Evolutionary conservation across 1,284 basidiomycete genomes (phyloP), one percentile per base, ranked within the genome.

Genomic region (Cystobasidium sp.): DNA sequence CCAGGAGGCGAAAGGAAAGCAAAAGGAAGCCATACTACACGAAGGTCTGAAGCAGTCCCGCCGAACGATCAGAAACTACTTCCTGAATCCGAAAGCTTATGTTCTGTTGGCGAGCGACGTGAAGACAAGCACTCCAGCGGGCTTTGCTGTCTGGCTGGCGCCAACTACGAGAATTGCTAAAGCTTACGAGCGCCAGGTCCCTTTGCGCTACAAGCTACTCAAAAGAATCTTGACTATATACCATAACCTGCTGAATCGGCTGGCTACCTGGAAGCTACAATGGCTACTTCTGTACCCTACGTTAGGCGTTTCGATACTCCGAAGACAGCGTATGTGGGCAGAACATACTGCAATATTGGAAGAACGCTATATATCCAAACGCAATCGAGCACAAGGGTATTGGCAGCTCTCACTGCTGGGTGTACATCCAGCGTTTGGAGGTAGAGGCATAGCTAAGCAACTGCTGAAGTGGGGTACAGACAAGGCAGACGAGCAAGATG

Each of bases 391-490:
- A 49, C 56, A 66, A 18, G 70, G 70, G 1, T 73, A 66, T 43
- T 66, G 62, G 70, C 52, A 65, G 16, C 63, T 73, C 3, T 56
- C 41, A 14, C 47, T 59, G 8, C 51, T 73, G 18, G 70, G 70
- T 41, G 70, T 73, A 7, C 63, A 52, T 14, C 70, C 70, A 55
- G 31, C 62, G 9, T 61, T 62, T 22, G 52, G 51, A 8, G 51
- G 70, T 7, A 37, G 46, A 31, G 70, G 70, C 0, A 41, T 73
- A 24, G 70, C 62, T 6, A 44, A 66, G 43, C 24, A 44, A 43
- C 70, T 73, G 7, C 52, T 73, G 22, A 18, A 37, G n/a, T 73
- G 62, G 62, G 70, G 70, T 51, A 37, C 49, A 12, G 62, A 73
- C 31, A 46, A 58, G 31, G 70, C 70, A 31, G 70, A 73, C 46